Base-by-base conservation (phyloP, 2,329 filamentous ascomycete species). In the Neofusicoccum kwambonambiense region DNA sequence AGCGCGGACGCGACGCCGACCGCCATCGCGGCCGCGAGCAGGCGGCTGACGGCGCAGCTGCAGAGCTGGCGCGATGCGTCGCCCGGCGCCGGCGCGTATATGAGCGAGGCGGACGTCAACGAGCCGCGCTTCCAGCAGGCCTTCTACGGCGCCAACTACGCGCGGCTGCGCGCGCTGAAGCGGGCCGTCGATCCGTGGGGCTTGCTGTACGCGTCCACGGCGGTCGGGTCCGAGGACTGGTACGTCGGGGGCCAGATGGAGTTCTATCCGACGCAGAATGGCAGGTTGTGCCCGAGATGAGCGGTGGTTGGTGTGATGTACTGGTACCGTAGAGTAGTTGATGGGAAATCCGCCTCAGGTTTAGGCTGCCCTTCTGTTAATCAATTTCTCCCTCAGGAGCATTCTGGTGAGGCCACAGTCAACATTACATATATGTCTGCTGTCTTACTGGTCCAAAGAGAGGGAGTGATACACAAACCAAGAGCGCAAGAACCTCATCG, bases 101-200 rank as follows among this genome's bases (percentile, higher is more conserved):
- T 75, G 52, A 74, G 70, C 56, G 73, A 75, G 57, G 70, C 70
- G 8, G 70, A 74, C 52, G 69, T 71, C 65, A 65, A 67, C 13
- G 67, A 73, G 64, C 65, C 64, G 5, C 69, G 71, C 52, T 75
- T 68, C 67, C 65, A 72, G 57, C 45, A 45, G 31, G 64, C 66
- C 15, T 75, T 74, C 47, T 75, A 67, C 57, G 72, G 72, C 0
- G 41, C n/a, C 4, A 70, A 72, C 42, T 74, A 68, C n/a, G 62
- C 65, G 3, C 64, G 62, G 60, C 42, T 74, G 42, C 41, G 58
- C 13, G 56, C 35, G 12, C 57, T 73, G 15, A 74, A 74, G 68
- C 66, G 52, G 35, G 66, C 64, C 31, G 71, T 68, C 41, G 70
- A 73, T 54, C 71, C 69, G 3, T 45, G 64, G 11, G 64, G 52